Evolutionary conservation across 2,329 filamentous ascomycete genomes (phyloP), one percentile per base, ranked within the genome.

Genomic region (Sporothrix mexicana): DNA sequence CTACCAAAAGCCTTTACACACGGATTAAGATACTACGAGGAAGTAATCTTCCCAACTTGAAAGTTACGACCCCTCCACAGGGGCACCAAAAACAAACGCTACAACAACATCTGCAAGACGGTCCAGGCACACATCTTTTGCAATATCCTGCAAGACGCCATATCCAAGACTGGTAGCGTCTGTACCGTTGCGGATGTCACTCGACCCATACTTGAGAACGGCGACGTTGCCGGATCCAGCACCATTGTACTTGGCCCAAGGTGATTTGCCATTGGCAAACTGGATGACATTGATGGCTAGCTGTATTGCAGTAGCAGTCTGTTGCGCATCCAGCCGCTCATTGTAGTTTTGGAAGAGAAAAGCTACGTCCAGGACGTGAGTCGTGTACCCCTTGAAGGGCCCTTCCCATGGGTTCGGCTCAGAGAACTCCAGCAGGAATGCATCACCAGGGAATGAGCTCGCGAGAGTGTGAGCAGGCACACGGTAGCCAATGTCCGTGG

Each of bases 321-420:
- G 61, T 6, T n/a, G 61, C n/a, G 1, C n/a, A 12, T 25, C 15
- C 7, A 64, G 61, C 4, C 9, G 36, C 3, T 64, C 61, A n/a
- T 45, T 64, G 61, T 47, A 43, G 36, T 64, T 64, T n/a, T 64
- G 61, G n/a, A 64, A 64, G 3, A 64, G 17, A 45, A 64, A 64
- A 6, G 41, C 36, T 2, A 64, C 41, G 36, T 64, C 61, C 4
- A 64, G 15, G 13, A 64, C 41, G 17, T 64, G 61, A 5, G 61
- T 64, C 9, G 61, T 64, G 5, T 64, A 43, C 17, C 61, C 61
- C n/a, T 64, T 64, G 61, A 64, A 64, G 3, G 36, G 5, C 6
- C 61, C 61, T 8, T 64, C 36, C 61, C 61, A 64, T 3, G 61
- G 61, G 41, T 64, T 64, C 2, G 61, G 36, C n/a, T 64, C 61